These are phyloP conservation scores for Medicago ruthenica DNA, from an alignment of 306 rosid genomes.

Conservation along the genomic window DNA sequence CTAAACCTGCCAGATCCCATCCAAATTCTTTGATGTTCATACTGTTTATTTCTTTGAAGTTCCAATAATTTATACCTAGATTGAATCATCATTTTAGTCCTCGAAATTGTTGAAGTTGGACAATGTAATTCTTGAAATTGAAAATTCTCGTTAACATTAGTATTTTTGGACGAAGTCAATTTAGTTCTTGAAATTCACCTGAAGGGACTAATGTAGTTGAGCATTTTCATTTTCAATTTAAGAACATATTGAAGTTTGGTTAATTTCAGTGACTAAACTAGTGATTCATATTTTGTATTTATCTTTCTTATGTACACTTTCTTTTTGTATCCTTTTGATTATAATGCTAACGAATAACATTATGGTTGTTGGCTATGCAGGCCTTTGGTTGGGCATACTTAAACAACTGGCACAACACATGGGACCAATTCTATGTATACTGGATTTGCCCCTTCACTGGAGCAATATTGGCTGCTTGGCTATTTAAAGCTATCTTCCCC, in stretches of 20 bases:
- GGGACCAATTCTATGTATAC: conserved; percentile 90
- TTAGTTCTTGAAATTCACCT: background rate
- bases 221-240: background rate
- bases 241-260: background rate
- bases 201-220: background rate
- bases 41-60: conserved; percentile 1
- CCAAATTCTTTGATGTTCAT: background rate
- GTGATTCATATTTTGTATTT: background rate
- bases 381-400: conserved; percentile 95
- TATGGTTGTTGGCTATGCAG: conserved; percentile 47
- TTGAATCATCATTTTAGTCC: background rate
- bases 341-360: conserved; percentile 1
- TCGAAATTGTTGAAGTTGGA: background rate
- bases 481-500: conserved; percentile 67
- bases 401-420: conserved; percentile 72
- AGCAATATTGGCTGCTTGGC: conserved; percentile 80
- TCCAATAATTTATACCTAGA: background rate
- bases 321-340: background rate
- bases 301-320: background rate
- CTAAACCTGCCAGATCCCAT: background rate
- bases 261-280: background rate
- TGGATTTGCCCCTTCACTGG: conserved; percentile 84
- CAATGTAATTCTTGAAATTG: background rate
- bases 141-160: background rate
- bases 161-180: background rate